phyloP scores from a whole-genome alignment of 148 eudicot genomes.

The Spergularia marina region DNA sequence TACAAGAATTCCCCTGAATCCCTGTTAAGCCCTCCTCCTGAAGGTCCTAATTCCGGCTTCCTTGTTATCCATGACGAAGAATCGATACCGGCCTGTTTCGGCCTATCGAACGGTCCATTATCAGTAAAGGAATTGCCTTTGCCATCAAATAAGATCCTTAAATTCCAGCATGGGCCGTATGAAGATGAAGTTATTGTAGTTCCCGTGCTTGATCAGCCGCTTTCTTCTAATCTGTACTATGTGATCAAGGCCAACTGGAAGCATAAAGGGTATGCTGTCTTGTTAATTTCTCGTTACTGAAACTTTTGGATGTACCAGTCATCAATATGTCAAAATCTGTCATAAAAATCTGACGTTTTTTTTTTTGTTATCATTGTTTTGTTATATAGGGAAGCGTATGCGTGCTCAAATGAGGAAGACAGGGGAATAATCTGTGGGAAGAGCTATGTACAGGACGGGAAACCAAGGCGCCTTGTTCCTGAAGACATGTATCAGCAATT shows the following conservation, averaged over 20 bases:
- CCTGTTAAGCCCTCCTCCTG: conserved; percentile 22
- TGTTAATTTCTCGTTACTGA: not conserved
- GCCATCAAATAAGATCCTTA: conserved; percentile 22
- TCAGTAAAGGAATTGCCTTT: conserved; percentile 18
- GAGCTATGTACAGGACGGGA: conserved; percentile 30
- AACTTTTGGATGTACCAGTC: too few species aligned
- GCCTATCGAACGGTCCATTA: conserved; percentile 9
- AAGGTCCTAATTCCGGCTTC: conserved; percentile 33
- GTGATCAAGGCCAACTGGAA: conserved; percentile 22
- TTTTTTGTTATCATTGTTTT: not conserved
- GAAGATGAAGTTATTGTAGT: conserved; percentile 20
- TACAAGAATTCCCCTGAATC: conserved; percentile 30
- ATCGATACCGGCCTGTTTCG: conserved; percentile 23
- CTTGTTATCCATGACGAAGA: conserved; percentile 33
- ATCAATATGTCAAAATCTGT: too few species aligned
- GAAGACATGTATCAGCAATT: conserved; percentile 51
- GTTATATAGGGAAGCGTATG: conserved; percentile 45
- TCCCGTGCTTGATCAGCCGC: conserved; percentile 35
- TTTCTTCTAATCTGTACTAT: conserved; percentile 34
- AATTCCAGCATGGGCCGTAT: not conserved
- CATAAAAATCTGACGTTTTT: too few species aligned
- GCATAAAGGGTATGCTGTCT: conserved; percentile 23
- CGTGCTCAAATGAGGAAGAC: conserved; percentile 57
- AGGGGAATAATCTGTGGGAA: conserved; percentile 34
- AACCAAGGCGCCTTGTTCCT: conserved; percentile 53